Evolutionary conservation across 768 basidiomycete species (phyloP), one percentile per base, ranked within the genome.

Genomic region (Leccinum pellstonianum): DNA sequence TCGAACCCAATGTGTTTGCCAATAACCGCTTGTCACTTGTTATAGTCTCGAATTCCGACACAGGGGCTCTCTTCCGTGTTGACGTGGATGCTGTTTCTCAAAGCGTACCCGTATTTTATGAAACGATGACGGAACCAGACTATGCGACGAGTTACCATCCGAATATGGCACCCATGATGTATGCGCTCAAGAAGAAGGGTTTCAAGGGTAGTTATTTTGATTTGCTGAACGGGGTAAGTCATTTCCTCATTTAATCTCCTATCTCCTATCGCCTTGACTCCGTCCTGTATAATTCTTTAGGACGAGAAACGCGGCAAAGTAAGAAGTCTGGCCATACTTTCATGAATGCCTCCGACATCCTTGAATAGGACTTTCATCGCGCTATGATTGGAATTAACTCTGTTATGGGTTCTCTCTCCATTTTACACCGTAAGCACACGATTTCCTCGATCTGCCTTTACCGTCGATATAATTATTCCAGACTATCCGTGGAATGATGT

Each of bases 1-100:
- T 76, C 9, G 55, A 63, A 5, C 64, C 63, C 6, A 64, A 74
- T 19, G 55, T 56, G 0, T 76, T 72, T 59, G 68, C 73, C 12
- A 76, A 75, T 53, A 76, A 71, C 47, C 75, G 72, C 17, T 61
- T 75, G 21, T 76, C 75, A 3, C 65, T 73, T 12, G 50, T 66
- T 2, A 64, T 70, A 6, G 62, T 56, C 53, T 65, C 67, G n/a
- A 56, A 6, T 23, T 67, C 55, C 19, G 50, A 0, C 25, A 51
- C 29, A 8, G 62, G 61, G 4, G 66, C 54, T 14, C 57, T 67
- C 9, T 57, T 58, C 0, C 56, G 58, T 11, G 33, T 63, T 14
- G 52, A 55, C 3, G 21, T 58, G 3, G 61, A 61, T 19, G 62
- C 67, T 53, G 52, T 61, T 19, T 51, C 61, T 10, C 59, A 59